A percentile compares a stretch with the other conserved stretches of the same genome.
These are phyloP conservation scores for Polygonum aviculare DNA, from an alignment of 148 eudicot species.

Conservation along the genomic window DNA sequence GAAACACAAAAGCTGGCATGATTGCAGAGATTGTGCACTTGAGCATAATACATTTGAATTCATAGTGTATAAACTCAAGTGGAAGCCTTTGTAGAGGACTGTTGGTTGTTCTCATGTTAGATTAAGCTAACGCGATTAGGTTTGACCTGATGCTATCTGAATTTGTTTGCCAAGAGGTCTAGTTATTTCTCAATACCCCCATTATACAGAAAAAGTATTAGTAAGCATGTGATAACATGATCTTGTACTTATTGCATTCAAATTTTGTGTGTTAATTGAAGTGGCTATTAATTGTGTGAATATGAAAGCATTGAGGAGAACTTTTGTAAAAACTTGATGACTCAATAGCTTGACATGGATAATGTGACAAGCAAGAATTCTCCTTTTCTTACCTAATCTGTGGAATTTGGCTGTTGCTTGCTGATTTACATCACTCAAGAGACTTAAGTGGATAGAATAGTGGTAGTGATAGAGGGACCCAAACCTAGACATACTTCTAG, in stretches of 20 bases:
- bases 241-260: not conserved
- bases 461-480: not conserved
- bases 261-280: not conserved
- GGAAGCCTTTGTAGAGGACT: not conserved
- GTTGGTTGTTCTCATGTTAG: not conserved
- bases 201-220: not conserved
- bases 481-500: not conserved
- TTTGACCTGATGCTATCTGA: not conserved
- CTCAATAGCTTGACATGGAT: not conserved
- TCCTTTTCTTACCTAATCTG: not conserved
- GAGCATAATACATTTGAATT: not conserved
- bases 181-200: not conserved
- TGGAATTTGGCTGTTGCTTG: not conserved
- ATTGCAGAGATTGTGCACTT: not conserved
- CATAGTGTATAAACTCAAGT: not conserved
- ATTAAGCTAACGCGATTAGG: not conserved
- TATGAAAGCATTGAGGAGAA: slow-evolving; percentile 4
- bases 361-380: not conserved
- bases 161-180: not conserved
- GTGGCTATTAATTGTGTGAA: not conserved
- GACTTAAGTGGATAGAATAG: not conserved
- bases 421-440: not conserved
- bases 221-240: not conserved
- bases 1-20: not conserved
- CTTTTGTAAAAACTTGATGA: not conserved